A percentile compares a stretch with the other conserved stretches of the same genome.
Evolutionary conservation across 2,329 filamentous ascomycete species (phyloP).

Genomic region (Seiridium cupressi): DNA sequence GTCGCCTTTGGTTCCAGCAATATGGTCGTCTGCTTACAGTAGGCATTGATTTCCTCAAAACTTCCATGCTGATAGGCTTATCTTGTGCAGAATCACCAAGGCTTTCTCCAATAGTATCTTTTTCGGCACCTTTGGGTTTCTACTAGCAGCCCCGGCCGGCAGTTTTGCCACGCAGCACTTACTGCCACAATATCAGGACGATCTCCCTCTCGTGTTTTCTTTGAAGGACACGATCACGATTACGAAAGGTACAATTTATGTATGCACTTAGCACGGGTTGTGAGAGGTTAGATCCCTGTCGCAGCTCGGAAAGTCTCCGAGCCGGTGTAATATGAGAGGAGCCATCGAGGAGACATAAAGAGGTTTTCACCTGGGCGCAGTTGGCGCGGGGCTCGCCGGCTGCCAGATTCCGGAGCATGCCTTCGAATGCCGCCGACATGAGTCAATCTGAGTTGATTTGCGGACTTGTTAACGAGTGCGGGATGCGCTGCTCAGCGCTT

Average conservation of each 20-base stretch:
- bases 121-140: slow-evolving; percentile 64
- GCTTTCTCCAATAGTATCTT: slow-evolving; percentile 71
- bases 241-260: not conserved
- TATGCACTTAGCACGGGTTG: not conserved
- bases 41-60: slow-evolving; percentile 67
- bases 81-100: slow-evolving; percentile 48
- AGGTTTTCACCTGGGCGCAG: too few relatives aligned
- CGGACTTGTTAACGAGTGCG: not conserved
- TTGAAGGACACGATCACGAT: not conserved
- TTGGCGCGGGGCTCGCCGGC: too few relatives aligned
- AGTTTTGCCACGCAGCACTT: slow-evolving; percentile 76
- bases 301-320: slow-evolving; percentile 2
- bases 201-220: slow-evolving; percentile 54
- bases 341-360: too few relatives aligned
- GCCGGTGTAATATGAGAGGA: not conserved
- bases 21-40: slow-evolving; percentile 59
- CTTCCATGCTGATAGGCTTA: slow-evolving; percentile 61
- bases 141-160: slow-evolving; percentile 77
- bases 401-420: not conserved
- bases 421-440: not conserved
- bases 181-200: slow-evolving; percentile 91
- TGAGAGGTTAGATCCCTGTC: too few relatives aligned
- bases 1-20: slow-evolving; percentile 50
- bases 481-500: not conserved
- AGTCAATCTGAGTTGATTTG: not conserved